Base-by-base conservation (phyloP, 768 basidiomycete genomes). In the Gautieria morchelliformis region DNA sequence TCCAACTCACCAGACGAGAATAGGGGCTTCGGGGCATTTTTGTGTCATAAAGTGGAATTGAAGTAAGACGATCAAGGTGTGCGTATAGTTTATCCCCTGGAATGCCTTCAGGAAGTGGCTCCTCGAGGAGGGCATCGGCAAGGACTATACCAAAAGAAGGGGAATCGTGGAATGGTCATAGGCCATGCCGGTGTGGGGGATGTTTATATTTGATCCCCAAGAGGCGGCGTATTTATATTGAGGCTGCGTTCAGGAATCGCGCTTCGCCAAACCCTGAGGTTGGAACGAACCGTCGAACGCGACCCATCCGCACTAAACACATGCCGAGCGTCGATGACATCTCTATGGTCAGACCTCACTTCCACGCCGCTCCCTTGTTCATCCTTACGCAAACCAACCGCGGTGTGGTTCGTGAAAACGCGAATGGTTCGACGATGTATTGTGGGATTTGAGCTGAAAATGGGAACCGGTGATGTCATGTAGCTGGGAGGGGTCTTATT, bases 261-360 rank as follows among this genome's bases (percentile, higher is more conserved):
- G 44, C 22, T n/a, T n/a, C 6, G 22, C 22, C 17, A 5, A 45
- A n/a, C 15, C 8, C 44, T 45, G 12, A 37, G 15, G 15, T 32
- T 27, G 6, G 51, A 59, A 63, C 71, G 51, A 62, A 79, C 80
- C 37, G 64, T 60, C 0, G 79, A 81, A 56, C 64, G 70, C 3
- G 77, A 67, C 2, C 80, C 79, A 61, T 82, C 80, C 7, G 79
- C 78, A 22, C 76, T 79, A 33, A 81, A 60, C 4, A 80, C 72
- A 63, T 77, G 79, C 33, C 70, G 72, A 15, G 79, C 65, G 4
- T 65, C 70, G 42, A 82, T 70, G 15, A 67, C 63, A 37, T 70
- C 69, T 3, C 78, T 78, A 48, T 72, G 69, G 30, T 79, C 76
- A 59, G 81, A 79, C 0, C 65, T 61, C n/a, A 77, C 76, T 15